Evolutionary conservation across 495 filamentous ascomycete species (phyloP), one percentile per base, ranked within the genome.

Genomic region (Penicillium psychrofluorescens): DNA sequence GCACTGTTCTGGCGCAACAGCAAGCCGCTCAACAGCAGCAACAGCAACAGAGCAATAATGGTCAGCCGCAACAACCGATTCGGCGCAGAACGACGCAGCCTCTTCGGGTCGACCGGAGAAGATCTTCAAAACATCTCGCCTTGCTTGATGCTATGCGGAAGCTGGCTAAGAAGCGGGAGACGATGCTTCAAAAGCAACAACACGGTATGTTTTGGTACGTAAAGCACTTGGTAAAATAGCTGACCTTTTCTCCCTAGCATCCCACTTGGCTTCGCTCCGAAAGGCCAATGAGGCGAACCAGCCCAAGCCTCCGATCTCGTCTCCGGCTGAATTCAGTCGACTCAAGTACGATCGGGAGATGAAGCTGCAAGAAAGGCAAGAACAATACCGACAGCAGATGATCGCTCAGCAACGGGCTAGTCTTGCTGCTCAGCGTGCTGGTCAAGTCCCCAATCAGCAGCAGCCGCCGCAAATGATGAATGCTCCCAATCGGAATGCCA

Each of bases 131-230:
- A 50, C 86, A 95, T 54, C 73, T 97, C 44, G 84, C 84, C 13
- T 70, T 97, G 41, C 81, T 97, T 61, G 92, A 97, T 66, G 85
- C 84, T 4, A 95, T 97, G 86, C 80, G 90, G 35, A 98, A 97
- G 61, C 59, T 94, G 47, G 91, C 91, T 7, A 94, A 95, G 68
- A 96, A 95, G 69, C 76, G 89, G 34, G 92, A 98, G 68, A 84
- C 83, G 6, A 75, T 77, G 34, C 63, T 79, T 16, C 88, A 91
- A 57, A 97, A 97, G 67, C 85, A 91, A 50, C 84, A 89, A 57
- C 86, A 94, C 57, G 77, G 78, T 81, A 68, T 64, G 67, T 37
- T 34, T 10, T 2, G 32, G 3, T 10, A 34, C 3, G 6, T 22
- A 22, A 2, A 22, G 22, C 22, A 22, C 22, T 22, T 22, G 22